phyloP scores from a whole-genome alignment of 2,329 filamentous ascomycete species.

The Dothiorella sarmentorum region DNA sequence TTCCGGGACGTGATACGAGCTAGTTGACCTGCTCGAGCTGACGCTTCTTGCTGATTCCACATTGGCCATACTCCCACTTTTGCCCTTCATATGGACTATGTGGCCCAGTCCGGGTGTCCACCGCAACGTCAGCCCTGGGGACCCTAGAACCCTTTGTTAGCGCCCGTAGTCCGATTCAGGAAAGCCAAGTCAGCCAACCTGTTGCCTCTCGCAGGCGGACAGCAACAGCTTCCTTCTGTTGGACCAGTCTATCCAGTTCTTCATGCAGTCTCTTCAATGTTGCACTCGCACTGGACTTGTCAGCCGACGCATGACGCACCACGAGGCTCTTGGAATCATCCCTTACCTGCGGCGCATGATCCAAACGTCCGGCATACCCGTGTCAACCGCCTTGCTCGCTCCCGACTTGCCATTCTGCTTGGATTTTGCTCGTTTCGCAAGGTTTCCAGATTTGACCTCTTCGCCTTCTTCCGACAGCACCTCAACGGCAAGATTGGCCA shows the following conservation, averaged over 20 bases:
- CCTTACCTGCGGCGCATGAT: constrained; percentile 54
- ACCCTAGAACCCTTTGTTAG: constrained; percentile 31
- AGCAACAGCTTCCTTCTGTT: constrained; percentile 60
- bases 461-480: constrained; percentile 66
- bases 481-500: constrained; percentile 70
- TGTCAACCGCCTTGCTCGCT: constrained; percentile 7
- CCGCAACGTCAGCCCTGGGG: constrained; percentile 68
- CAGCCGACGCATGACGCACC: constrained; percentile 15
- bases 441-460: constrained; percentile 49
- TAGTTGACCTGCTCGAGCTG: constrained; percentile 77
- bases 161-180: constrained; percentile 17
- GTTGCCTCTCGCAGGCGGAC: constrained; percentile 61
- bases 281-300: constrained; percentile 55
- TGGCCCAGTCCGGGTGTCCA: constrained; percentile 88
- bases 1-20: constrained; percentile 75
- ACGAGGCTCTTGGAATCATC: constrained; percentile 7
- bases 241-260: constrained; percentile 58
- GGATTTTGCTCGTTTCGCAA: constrained; percentile 37
- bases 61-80: constrained; percentile 55
- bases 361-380: constrained; percentile 52
- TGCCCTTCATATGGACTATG: constrained; percentile 85
- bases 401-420: constrained; percentile 23
- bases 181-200: constrained; percentile 23
- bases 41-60: constrained; percentile 53
- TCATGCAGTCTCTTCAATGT: constrained; percentile 65